Percentiles rank a stretch among this genome's conserved stretches.
phyloP scores from a whole-genome alignment of 208 protist genomes.

The Endotrypanum monterogeii region DNA sequence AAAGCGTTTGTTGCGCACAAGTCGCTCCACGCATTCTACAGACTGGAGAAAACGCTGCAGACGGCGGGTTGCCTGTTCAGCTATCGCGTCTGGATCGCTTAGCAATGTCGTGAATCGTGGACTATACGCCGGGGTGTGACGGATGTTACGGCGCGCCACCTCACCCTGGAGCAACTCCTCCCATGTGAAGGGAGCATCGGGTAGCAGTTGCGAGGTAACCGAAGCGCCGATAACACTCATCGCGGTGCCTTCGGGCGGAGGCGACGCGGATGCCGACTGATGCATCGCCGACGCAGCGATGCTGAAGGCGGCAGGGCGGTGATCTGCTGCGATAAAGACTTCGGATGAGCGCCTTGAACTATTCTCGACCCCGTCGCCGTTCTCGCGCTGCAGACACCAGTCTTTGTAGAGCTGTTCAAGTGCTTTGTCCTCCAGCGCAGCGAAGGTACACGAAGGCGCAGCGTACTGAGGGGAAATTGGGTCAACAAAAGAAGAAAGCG shows the following conservation, averaged over 20 bases:
- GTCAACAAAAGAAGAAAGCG: neutral
- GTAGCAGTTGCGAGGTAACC: neutral
- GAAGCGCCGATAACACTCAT: neutral
- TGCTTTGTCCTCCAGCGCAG: slow-evolving; percentile 58
- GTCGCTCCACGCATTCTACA: slow-evolving; percentile 62
- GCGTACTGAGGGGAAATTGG: slow-evolving; percentile 13
- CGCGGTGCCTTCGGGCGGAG: neutral
- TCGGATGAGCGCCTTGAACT: neutral
- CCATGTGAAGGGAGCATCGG: slow-evolving; percentile 54
- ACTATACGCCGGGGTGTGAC: neutral
- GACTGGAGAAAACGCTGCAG: slow-evolving; percentile 66
- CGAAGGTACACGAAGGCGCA: slow-evolving; percentile 52
- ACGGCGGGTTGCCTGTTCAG: slow-evolving; percentile 42
- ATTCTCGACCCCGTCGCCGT: slow-evolving; percentile 6
- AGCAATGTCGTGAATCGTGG: slow-evolving; percentile 1
- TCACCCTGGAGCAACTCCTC: slow-evolving; percentile 55
- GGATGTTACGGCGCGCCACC: slow-evolving; percentile 26
- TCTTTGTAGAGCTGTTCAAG: slow-evolving; percentile 69
- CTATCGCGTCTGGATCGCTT: slow-evolving; percentile 30
- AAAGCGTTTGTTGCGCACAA: slow-evolving; percentile 59
- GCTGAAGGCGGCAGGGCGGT: slow-evolving; percentile 69
- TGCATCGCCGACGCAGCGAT: slow-evolving; percentile 37
- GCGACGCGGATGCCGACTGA: slow-evolving; percentile 5
- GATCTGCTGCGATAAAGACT: slow-evolving; percentile 72
- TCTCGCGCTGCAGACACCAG: slow-evolving; percentile 31